A percentile compares a stretch with the other conserved stretches of the same genome.
Conservation (phyloP, 2,329 filamentous ascomycete genomes). For the Penicillium sp. region DNA sequence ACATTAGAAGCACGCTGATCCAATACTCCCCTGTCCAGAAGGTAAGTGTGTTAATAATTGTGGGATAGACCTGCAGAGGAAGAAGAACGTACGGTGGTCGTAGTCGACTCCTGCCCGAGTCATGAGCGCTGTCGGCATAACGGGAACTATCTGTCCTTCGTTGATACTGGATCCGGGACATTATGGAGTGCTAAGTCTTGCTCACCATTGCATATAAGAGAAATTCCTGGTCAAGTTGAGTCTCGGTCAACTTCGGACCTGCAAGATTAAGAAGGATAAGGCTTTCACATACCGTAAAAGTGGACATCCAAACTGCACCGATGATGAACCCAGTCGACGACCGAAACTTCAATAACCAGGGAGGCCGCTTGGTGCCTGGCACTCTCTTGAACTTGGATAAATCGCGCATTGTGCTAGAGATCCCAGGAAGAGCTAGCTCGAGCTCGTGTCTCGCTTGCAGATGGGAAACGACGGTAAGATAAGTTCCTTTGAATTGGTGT, state of each 20-base stretch:
- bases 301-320: constrained; percentile 48
- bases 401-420: neutral
- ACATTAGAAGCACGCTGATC: constrained; percentile 31
- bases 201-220: constrained; percentile 33
- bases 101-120: constrained; percentile 25
- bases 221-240: constrained; percentile 21
- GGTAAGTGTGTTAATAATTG: neutral
- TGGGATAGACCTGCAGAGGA: neutral
- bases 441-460: neutral
- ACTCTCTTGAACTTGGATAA: neutral
- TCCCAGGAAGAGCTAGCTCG: neutral
- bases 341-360: constrained; percentile 48
- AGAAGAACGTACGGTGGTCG: constrained; percentile 23
- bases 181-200: neutral
- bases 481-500: neutral
- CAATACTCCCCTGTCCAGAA: constrained; percentile 25
- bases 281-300: constrained; percentile 26
- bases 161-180: neutral
- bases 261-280: neutral
- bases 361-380: constrained; percentile 9
- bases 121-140: constrained; percentile 29
- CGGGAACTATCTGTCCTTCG: constrained; percentile 29
- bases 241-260: neutral
- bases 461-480: neutral
- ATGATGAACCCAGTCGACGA: constrained; percentile 59